Base-by-base conservation (phyloP, 2,329 filamentous ascomycete species). In the Aotearoamyces nothofagi region DNA sequence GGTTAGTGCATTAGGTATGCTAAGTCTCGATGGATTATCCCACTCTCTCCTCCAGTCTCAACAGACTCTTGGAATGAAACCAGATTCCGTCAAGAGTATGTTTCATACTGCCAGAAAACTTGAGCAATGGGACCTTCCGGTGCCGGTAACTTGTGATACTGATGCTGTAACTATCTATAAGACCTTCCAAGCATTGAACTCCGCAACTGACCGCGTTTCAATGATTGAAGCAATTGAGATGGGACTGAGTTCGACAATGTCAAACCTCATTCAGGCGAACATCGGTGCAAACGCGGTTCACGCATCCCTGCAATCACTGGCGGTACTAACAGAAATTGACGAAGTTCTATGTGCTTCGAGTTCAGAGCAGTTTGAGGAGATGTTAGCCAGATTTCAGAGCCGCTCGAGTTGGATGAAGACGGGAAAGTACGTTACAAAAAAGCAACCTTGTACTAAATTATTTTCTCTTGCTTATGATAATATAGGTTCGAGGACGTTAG, bases 91-190 rank as follows among this genome's bases (percentile, higher is more conserved):
- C 5, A 76, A 83, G 26, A 78, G 67, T 36, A 82, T 82, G 30
- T 78, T 92, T 38, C 68, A 72, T 30, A 82, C 81, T 5, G 84
- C 86, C 12, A 69, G 81, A 34, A 78, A 78, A 39, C 60, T 96
- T 10, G 84, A 90, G 40, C 78, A 87, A 44, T 98, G 90, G 90
- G 86, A 94, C 47, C 63, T 96, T 12, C 79, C 81, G 9, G 73
- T 75, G 1, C 80, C 84, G 1, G 58, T 63, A 5, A 56, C 62
- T 3, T 68, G 65, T 27, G 58, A 64, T 9, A 75, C 69, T 16
- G 69, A 77, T 31, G 62, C 75, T 1, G 73, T 77, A 3, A 75
- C 70, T 1, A 58, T 87, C 1, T 94, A 92, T 54, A 78, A 76
- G 42, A 72, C 74, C 0, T 84, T 92, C 34, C 83, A 93, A 48